Base-by-base conservation (phyloP, 345 rosid species). In the Hibiscus trionum region DNA sequence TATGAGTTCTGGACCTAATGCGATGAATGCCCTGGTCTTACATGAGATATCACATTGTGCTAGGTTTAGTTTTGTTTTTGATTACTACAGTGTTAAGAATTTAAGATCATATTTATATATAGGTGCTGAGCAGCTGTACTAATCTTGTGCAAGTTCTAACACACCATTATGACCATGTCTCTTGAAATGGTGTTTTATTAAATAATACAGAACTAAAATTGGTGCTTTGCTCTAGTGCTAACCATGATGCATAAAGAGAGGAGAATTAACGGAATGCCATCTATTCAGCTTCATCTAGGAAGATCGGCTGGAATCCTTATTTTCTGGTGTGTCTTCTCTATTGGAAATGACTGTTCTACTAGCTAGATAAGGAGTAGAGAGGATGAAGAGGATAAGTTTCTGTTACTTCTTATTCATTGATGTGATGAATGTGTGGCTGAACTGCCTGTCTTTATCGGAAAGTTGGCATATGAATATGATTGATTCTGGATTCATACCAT, bases 351-450 rank as follows among this genome's bases (percentile, higher is more conserved):
- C 21, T 21, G 21, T 21, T 21, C 21, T 21, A 21, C 21, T 21
- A 21, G 21, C 0, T 21, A 21, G 21, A 21, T 21, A 44, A 44
- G 49, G 59, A 2, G 26, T 6, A 17, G 35, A 31, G 35, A 31
- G 4, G 35, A 31, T 3, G 24, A 21, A 7, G 27, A 26, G 59
- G 14, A 57, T 11, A 39, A 35, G 11, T 46, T 24, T 66, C 24
- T 17, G 5, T 4, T 33, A 11, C 11, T 12, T 46, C 5, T 47
- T 26, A 4, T 15, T 49, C 70, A 47, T 66, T 66, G 57, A 66
- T 66, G 70, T 66, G n/a, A 66, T 47, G 61, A 31, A 26, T 57
- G 61, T 47, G 53, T 47, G 57, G 52, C 31, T 39, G 50, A 16
- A 37, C 52, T 37, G 7, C 50, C 42, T 39, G 24, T 39, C 50